Conservation (phyloP, 2,329 filamentous ascomycete genomes). For the Diaporthe ilicicola region DNA sequence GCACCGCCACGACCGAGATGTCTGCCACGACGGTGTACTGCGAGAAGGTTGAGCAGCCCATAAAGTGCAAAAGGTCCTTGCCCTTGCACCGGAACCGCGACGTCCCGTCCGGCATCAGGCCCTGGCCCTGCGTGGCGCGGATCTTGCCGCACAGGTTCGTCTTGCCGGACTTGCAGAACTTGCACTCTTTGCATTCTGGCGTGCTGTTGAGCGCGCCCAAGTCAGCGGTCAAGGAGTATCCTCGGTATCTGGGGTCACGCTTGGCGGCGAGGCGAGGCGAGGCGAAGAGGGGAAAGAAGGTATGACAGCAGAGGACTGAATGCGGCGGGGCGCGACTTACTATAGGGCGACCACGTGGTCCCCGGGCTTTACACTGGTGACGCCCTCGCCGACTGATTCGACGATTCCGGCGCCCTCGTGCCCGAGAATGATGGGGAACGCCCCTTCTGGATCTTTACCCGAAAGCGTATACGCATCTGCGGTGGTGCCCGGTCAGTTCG, state of each 20-base stretch:
- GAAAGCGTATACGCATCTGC: conserved; percentile 92
- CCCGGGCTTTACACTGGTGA: conserved; percentile 91
- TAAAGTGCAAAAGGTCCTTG: conserved; percentile 96
- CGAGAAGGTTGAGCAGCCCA: conserved; percentile 98
- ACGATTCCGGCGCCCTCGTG: conserved; percentile 93
- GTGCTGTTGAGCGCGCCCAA: conserved; percentile 65
- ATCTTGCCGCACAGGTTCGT: conserved; percentile 99
- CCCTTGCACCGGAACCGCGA: conserved; percentile 94
- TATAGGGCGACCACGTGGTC: conserved; percentile 93
- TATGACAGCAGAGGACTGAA: background rate
- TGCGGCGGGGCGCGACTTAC: conserved; percentile 58
- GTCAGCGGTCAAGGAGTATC: background rate
- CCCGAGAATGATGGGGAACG: conserved; percentile 87
- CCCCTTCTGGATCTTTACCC: conserved; percentile 96
- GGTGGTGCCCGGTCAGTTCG: conserved; percentile 25
- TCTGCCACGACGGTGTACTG: conserved; percentile 99
- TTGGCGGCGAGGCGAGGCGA: background rate
- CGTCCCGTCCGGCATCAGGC: conserved; percentile 97
- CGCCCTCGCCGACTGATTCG: conserved; percentile 92
- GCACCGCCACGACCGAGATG: conserved; percentile 96
- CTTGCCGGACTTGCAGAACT: conserved; percentile 98
- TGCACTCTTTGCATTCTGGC: conserved; percentile 96
- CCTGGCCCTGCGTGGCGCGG: conserved; percentile 92
- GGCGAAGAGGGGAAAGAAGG: conserved; percentile 25
- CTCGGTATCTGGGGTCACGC: background rate